Evolutionary conservation across 805 yeast species (phyloP), one percentile per base, ranked within the genome.

Genomic region (Kodamaea hsintzibuensis): DNA sequence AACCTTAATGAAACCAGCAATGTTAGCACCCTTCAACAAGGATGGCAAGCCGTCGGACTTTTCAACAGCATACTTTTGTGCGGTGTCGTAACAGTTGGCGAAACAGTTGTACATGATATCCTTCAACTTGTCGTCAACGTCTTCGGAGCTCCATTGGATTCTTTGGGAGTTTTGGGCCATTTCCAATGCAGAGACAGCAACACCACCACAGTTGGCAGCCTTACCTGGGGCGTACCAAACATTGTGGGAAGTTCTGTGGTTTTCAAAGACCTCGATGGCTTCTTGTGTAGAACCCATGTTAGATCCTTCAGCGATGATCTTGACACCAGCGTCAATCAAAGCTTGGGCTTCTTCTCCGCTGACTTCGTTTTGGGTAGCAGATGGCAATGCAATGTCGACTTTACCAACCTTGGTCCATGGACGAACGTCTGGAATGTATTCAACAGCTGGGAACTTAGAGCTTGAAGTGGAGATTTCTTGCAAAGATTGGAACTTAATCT

Each of bases 121-220:
- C 86, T 91, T 91, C 72, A 93, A 85, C 78, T 89, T 91, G 59
- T 75, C 72, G 76, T 93, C 98, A 65, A 93, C 98, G 79, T 90
- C 91, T 81, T 91, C 97, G 56, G 85, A 66, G 60, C 96, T 83
- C 98, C 98, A 95, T 62, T 78, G 76, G 62, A 85, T 84, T 82
- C 98, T 89, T 73, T 88, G 96, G 55, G 98, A 90, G 89, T 93
- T 95, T 82, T 93, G 99, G 61, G 98, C 98, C 99, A 93, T 95
- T 83, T 93, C 99, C 63, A 93, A 83, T 71, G 98, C 98, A 56
- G 97, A 91, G 55, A 92, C 98, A 55, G 97, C 96, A 66, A 93
- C 99, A 86, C 99, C 99, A 80, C 98, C 99, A 80, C 96, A 88
- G 86, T 93, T 93, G 69, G 98, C 93, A 65, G 98, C 98, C 85